These are phyloP conservation scores for Linum lewisii DNA, from an alignment of 345 rosid species.

Conservation along the genomic window DNA sequence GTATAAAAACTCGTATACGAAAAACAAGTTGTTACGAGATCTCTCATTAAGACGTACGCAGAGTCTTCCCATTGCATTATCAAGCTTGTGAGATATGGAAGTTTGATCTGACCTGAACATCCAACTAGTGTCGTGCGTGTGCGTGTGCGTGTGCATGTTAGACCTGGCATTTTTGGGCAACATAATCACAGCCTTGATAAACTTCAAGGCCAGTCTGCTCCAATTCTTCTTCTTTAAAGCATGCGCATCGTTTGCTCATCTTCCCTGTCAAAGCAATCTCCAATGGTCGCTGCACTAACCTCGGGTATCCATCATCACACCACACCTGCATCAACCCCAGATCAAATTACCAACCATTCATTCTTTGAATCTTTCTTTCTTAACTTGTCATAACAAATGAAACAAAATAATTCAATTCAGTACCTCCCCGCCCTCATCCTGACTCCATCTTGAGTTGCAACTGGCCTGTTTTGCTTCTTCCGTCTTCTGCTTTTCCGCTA, in stretches of 20 bases:
- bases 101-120: neutral
- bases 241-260: constrained; percentile 87
- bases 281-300: constrained; percentile 74
- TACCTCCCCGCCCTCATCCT: constrained; percentile 89
- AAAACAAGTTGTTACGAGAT: no score
- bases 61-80: neutral
- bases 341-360: neutral
- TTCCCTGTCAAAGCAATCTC: constrained; percentile 89
- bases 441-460: constrained; percentile 96
- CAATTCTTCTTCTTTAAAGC: constrained; percentile 66
- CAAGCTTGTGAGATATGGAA: neutral
- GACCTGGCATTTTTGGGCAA: constrained; percentile 59
- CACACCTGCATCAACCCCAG: constrained; percentile 53
- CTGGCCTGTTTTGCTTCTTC: constrained; percentile 84
- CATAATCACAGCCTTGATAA: constrained; percentile 69
- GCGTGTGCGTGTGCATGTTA: constrained; percentile 6
- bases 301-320: constrained; percentile 82
- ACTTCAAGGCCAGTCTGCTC: constrained; percentile 62
- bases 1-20: no score
- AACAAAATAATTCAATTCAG: neutral
- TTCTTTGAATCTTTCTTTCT: neutral
- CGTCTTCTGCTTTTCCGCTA: constrained; percentile 72
- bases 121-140: neutral
- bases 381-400: neutral
- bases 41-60: no score